Conservation (phyloP, 371 early-diverging fungal genomes). For the Mucor velutinosus region DNA sequence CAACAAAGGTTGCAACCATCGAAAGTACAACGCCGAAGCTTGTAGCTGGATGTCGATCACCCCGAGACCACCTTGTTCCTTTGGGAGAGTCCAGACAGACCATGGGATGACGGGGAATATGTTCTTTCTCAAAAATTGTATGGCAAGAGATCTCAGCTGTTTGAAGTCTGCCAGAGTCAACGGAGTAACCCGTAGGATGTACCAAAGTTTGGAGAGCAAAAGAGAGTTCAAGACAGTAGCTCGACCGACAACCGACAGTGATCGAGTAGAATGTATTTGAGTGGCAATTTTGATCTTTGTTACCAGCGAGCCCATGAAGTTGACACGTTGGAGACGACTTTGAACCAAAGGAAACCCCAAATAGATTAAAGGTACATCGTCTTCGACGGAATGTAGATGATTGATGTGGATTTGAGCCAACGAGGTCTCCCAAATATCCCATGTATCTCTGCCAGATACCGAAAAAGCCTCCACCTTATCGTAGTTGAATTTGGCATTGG, state of each 20-base stretch:
- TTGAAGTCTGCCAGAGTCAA: no score
- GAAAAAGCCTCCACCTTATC: constrained; percentile 2
- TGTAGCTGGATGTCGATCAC: no score
- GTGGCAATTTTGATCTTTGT: not conserved
- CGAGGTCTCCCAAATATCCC: not conserved
- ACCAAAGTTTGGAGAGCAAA: no score
- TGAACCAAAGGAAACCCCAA: not conserved
- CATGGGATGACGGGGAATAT: no score
- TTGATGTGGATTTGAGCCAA: not conserved
- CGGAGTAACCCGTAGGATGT: no score
- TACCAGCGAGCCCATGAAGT: not conserved
- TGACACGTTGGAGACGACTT: not conserved
- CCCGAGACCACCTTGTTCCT: no score
- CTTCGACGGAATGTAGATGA: not conserved
- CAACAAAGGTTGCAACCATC: no score
- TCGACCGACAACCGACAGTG: not conserved
- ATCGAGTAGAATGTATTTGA: not conserved
- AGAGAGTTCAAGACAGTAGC: no score
- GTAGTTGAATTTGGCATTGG: constrained; percentile 16
- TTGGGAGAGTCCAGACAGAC: no score
- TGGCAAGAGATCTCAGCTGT: no score
- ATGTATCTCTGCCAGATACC: not conserved
- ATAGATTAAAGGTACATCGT: not conserved
- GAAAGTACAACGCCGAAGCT: no score
- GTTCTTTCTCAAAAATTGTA: no score